These are phyloP conservation scores for Hypomontagnella monticulosa DNA, from an alignment of 495 filamentous ascomycete genomes.

Conservation along the genomic window DNA sequence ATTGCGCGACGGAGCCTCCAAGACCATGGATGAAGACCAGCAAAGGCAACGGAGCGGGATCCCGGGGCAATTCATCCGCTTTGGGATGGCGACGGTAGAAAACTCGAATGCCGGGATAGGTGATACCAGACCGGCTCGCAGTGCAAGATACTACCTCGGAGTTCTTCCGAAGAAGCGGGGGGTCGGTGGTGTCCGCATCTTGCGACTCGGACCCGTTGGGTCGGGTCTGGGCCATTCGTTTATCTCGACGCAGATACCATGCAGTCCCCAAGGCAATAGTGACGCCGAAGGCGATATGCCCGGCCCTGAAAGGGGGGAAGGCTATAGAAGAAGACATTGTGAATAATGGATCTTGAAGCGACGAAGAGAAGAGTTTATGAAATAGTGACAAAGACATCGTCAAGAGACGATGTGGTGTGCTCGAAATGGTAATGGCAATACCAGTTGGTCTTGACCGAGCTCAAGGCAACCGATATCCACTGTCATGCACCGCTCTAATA, in stretches of 20 bases:
- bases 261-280: constrained; percentile 34
- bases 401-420: not conserved
- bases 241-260: constrained; percentile 33
- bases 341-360: constrained; percentile 28
- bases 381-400: not conserved
- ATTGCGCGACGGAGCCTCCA: constrained; percentile 89
- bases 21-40: constrained; percentile 93
- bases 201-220: constrained; percentile 36
- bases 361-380: not conserved
- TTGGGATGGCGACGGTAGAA: constrained; percentile 87
- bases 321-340: constrained; percentile 39
- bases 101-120: constrained; percentile 80
- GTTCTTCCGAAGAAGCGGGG: constrained; percentile 79
- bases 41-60: constrained; percentile 78
- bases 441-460: constrained; percentile 11
- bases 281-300: constrained; percentile 36
- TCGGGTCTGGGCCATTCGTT: constrained; percentile 44
- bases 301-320: constrained; percentile 17
- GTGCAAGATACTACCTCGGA: constrained; percentile 76
- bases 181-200: constrained; percentile 66
- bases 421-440: constrained; percentile 4
- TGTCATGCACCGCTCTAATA: constrained; percentile 8
- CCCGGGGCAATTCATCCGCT: constrained; percentile 75
- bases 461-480: constrained; percentile 8
- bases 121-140: constrained; percentile 64